phyloP scores from a whole-genome alignment of 306 rosid genomes.

The Prunus mume region DNA sequence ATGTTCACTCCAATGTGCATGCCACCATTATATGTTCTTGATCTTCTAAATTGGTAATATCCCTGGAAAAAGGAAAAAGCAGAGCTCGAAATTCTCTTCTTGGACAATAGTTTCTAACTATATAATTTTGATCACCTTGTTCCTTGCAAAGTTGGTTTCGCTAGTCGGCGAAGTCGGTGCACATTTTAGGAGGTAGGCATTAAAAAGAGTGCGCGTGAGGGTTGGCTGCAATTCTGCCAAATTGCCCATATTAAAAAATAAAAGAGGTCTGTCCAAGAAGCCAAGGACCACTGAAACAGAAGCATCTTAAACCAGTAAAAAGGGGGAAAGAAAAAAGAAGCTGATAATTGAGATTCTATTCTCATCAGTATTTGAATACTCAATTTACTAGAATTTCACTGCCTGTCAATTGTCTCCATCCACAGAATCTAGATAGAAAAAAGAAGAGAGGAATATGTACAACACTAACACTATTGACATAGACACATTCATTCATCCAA shows the following conservation, averaged over 20 bases:
- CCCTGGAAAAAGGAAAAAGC: neutral
- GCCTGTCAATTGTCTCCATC: neutral
- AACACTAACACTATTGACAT: neutral
- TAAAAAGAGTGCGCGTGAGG: neutral
- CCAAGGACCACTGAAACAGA: slow-evolving; percentile 18
- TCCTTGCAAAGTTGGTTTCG: neutral
- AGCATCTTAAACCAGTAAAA: slow-evolving; percentile 20
- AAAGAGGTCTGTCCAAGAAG: neutral
- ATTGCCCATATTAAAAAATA: neutral
- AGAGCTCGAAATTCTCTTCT: neutral
- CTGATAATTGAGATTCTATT: slow-evolving; percentile 24
- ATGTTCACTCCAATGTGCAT: neutral
- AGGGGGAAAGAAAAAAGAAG: neutral
- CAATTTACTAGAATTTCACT: neutral
- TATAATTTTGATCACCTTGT: neutral
- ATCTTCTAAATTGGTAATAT: neutral
- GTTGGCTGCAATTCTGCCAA: neutral
- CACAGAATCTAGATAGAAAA: neutral
- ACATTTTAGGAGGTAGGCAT: neutral
- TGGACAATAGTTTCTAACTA: neutral
- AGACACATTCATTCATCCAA: neutral
- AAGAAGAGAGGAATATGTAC: slow-evolving; percentile 16
- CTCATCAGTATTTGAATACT: neutral
- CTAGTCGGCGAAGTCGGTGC: slow-evolving; percentile 16
- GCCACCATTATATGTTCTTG: neutral